A percentile compares a stretch with the other conserved stretches of the same genome.
These are phyloP conservation scores for Aspergillus ruber DNA, from an alignment of 2,329 filamentous ascomycete species.

Conservation along the genomic window DNA sequence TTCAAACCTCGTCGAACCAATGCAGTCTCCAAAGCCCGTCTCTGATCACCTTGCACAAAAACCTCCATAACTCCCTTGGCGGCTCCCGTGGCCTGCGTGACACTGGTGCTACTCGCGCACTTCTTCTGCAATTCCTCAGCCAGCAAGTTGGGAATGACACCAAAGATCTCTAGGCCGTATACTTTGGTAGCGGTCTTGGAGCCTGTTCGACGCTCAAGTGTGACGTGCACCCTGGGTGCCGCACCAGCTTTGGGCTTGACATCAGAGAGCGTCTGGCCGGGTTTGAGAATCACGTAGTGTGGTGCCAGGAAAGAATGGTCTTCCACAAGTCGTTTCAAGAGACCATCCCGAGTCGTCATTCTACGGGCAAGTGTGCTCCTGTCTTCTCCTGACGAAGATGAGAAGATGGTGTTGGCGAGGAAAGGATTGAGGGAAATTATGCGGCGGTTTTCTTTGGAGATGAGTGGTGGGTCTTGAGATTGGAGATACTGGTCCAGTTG, in stretches of 20 bases:
- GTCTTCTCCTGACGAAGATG: conserved; percentile 48
- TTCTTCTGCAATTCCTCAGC: conserved; percentile 62
- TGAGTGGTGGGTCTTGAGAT: conserved; percentile 46
- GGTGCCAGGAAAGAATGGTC: conserved; percentile 44
- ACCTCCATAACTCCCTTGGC: conserved; percentile 61
- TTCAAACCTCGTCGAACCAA: conserved; percentile 55
- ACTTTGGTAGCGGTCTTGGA: conserved; percentile 62
- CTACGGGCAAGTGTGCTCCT: conserved; percentile 52
- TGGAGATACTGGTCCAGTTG: conserved; percentile 55
- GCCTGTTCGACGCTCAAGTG: conserved; percentile 58
- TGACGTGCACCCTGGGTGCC: conserved; percentile 54
- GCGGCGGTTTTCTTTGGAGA: conserved; percentile 54
- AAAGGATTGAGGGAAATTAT: conserved; percentile 57
- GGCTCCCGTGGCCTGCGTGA: conserved; percentile 56
- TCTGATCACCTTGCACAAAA: conserved; percentile 62
- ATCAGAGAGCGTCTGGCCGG: conserved; percentile 31
- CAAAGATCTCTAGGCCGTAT: conserved; percentile 55
- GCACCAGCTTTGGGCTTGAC: conserved; percentile 57
- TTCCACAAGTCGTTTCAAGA: conserved; percentile 54
- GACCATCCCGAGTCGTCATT: conserved; percentile 53
- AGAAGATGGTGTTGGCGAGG: conserved; percentile 57
- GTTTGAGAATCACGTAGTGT: conserved; percentile 51
- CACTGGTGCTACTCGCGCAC: conserved; percentile 62
- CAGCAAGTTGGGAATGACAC: conserved; percentile 53
- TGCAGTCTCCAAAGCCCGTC: conserved; percentile 53